A percentile compares a stretch with the other conserved stretches of the same genome.
phyloP scores from a whole-genome alignment of 768 basidiomycete genomes.

The Termitomyces heimii region DNA sequence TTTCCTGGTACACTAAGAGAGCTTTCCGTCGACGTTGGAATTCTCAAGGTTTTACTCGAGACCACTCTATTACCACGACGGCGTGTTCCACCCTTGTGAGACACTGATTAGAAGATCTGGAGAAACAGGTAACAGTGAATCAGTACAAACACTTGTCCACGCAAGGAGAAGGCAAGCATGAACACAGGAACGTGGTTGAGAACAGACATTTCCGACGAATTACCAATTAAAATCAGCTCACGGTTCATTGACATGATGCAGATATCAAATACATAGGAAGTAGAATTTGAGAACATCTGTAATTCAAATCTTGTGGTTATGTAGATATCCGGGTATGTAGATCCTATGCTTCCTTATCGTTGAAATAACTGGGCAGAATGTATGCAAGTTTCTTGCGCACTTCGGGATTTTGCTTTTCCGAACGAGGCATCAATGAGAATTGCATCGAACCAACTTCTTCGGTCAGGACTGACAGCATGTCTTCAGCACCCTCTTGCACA shows the following conservation, averaged over 20 bases:
- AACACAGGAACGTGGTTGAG: too few species aligned
- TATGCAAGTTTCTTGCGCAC: conserved; percentile 57
- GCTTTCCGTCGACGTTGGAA: too few species aligned
- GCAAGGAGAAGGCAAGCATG: neutral
- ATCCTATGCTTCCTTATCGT: conserved; percentile 2
- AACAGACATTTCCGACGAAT: neutral
- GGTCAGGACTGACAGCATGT: conserved; percentile 35
- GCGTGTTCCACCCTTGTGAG: neutral
- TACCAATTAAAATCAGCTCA: too few species aligned
- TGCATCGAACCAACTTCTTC: conserved; percentile 82
- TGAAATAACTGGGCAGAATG: conserved; percentile 7
- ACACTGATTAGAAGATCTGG: neutral
- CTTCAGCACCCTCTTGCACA: conserved; percentile 16
- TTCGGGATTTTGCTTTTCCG: conserved; percentile 45
- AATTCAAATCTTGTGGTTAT: neutral
- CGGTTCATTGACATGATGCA: neutral
- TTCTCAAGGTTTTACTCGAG: too few species aligned
- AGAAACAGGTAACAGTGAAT: neutral
- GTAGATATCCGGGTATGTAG: neutral
- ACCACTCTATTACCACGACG: neutral
- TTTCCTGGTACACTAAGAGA: neutral
- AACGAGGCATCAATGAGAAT: conserved; percentile 75
- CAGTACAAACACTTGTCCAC: neutral
- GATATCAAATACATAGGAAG: conserved; percentile 2
- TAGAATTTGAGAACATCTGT: neutral